Evolutionary conservation across 257 asterid species (phyloP).

Genomic region (Solanum ahanhuiri): DNA sequence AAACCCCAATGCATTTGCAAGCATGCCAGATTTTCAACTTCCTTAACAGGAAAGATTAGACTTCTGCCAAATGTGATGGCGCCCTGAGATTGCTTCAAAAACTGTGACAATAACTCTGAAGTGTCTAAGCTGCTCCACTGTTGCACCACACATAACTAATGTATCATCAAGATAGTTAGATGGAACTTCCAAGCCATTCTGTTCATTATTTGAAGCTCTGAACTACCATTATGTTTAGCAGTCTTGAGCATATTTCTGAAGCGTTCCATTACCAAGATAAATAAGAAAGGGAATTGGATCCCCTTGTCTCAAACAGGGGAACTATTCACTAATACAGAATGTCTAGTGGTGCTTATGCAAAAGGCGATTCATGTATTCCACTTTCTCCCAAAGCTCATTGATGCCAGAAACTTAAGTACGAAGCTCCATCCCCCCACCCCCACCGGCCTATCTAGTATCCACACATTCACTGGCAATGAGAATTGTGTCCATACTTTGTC

Average conservation of each 20-base stretch:
- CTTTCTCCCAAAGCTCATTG: not conserved
- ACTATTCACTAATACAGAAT: not conserved
- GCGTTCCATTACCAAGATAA: not conserved
- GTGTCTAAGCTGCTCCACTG: not conserved
- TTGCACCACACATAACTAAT: not conserved
- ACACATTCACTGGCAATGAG: no score
- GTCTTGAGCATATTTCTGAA: not conserved
- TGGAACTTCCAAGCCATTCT: not conserved
- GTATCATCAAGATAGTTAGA: not conserved
- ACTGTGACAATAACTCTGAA: not conserved
- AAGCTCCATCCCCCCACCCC: no score
- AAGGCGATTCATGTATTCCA: not conserved
- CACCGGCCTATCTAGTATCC: no score
- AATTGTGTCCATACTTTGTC: no score
- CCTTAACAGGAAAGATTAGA: not conserved
- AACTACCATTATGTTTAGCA: not conserved
- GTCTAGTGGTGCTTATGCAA: not conserved
- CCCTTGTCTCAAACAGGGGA: not conserved
- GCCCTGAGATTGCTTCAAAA: not conserved
- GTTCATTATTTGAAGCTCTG: not conserved
- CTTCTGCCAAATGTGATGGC: not conserved
- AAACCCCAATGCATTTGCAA: not conserved
- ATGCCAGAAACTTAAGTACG: not conserved
- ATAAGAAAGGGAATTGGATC: not conserved
- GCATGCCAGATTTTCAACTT: not conserved